Base-by-base conservation (phyloP, 1,284 basidiomycete genomes). In the Cystobasidium sp. region DNA sequence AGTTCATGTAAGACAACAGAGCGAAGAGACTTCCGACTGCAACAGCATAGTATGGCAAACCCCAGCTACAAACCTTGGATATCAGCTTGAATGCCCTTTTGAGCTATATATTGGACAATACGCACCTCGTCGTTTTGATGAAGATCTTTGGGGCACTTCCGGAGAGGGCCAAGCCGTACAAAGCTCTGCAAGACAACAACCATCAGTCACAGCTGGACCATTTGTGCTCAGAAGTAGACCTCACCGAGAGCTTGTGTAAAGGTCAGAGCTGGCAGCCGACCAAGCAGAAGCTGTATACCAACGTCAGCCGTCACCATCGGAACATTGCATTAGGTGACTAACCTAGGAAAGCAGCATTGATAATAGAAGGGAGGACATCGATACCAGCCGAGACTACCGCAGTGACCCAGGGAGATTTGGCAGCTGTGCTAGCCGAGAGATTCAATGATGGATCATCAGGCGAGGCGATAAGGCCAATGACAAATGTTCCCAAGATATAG, bases 1-100 rank as follows among this genome's bases (percentile, higher is more conserved):
- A 84, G 52, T 87, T 88, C 87, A 91, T 89, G 83, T 87, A 95
- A 1, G 90, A 86, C 6, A 96, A 86, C 4, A 87, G 79, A 14
- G 88, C 86, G 79, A 96, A 92, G 10, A 83, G 72, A 10, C 89
- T 84, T 78, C 87, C 88, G 79, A 90, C 86, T 7, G 86, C 79
- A 68, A 97, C 84, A 9, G 92, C 86, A 14, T 88, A 84, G 86
- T 0, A 24, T 8, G 65, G 65, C 16, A 68, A 22, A 41, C 65
- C 65, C 65, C 65, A 67, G 62, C 62, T 64, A 22, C 20, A 9
- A 31, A 49, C 10, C 5, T 14, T 8, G 18, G 18, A 8, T 7
- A 20, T 52, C 8, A 52, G 51, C 18, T 8, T 6, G 51, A n/a
- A n/a, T 7, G 18, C 51, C 7, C 6, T 8, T 14, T 6, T 6